Evolutionary conservation across 306 rosid genomes (phyloP).

Genomic region (Malus domestica): DNA sequence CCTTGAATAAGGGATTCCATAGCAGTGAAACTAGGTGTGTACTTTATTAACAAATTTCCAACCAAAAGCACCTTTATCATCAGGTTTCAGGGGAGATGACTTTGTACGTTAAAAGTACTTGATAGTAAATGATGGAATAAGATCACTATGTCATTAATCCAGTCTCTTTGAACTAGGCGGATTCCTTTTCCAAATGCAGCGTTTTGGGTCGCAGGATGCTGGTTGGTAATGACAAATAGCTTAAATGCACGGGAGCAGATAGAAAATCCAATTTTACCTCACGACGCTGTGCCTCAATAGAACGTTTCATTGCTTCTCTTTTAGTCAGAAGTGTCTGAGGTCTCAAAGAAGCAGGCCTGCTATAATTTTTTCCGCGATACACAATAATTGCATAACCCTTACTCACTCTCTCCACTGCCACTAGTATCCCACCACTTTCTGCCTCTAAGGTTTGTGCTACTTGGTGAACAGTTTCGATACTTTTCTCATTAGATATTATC

Average conservation of each 20-base stretch:
- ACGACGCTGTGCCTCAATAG: conserved; percentile 70
- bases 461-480: conserved; percentile 43
- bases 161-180: neutral
- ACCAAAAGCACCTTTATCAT: neutral
- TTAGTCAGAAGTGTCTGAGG: conserved; percentile 71
- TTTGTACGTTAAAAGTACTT: neutral
- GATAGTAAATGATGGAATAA: neutral
- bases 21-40: neutral
- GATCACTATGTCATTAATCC: neutral
- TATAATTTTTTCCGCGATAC: conserved; percentile 89
- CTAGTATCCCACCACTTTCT: conserved; percentile 90
- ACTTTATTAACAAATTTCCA: neutral
- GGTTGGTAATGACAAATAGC: neutral
- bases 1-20: conserved; percentile 7
- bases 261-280: conserved; percentile 46
- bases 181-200: neutral
- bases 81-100: neutral
- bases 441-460: conserved; percentile 71
- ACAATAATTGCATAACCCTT: conserved; percentile 79
- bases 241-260: neutral
- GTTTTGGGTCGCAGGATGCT: neutral
- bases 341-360: conserved; percentile 74
- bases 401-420: conserved; percentile 71
- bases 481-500: conserved; percentile 49
- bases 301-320: conserved; percentile 68